Percentiles rank a stretch among this genome's conserved stretches.
Evolutionary conservation across 1,284 basidiomycete genomes (phyloP).

Genomic region (Trichosporon sp.): DNA sequence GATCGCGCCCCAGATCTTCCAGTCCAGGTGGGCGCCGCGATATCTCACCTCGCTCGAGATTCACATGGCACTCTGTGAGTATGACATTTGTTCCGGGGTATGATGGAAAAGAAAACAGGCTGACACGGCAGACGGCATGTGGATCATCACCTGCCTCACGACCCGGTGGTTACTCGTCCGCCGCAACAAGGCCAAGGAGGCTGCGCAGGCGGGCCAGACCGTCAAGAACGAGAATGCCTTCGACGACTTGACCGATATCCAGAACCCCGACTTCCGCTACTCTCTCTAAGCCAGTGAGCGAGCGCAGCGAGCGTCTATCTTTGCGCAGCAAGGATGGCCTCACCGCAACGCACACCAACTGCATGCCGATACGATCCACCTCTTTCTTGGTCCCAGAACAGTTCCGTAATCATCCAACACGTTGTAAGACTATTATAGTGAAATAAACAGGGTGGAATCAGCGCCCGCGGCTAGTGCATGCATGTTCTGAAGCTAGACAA

Average conservation of each 20-base stretch:
- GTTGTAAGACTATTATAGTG: background rate
- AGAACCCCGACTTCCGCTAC: slow-evolving; percentile 34
- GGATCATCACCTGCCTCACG: slow-evolving; percentile 32
- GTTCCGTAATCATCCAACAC: background rate
- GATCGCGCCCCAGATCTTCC: slow-evolving; percentile 44
- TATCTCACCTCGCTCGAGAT: slow-evolving; percentile 46
- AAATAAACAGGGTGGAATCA: background rate
- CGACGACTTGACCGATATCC: slow-evolving; percentile 34
- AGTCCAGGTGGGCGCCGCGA: slow-evolving; percentile 39
- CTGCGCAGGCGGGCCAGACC: slow-evolving; percentile 20
- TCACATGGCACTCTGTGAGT: slow-evolving; percentile 41
- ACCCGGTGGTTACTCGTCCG: slow-evolving; percentile 34
- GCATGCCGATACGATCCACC: no score
- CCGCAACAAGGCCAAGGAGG: slow-evolving; percentile 36
- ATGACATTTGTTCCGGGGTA: background rate
- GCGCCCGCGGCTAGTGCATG: background rate
- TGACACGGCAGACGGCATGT: slow-evolving; percentile 30
- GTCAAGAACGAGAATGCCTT: slow-evolving; percentile 31
- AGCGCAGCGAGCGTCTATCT: no score
- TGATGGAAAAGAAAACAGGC: background rate
- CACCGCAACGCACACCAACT: no score
- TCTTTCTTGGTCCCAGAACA: no score
- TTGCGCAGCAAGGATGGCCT: no score
- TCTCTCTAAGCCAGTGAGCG: background rate
- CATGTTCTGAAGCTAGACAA: background rate